Evolutionary conservation across 768 basidiomycete species (phyloP), one percentile per base, ranked within the genome.

Genomic region (Rhodotorula kratochvilovae): DNA sequence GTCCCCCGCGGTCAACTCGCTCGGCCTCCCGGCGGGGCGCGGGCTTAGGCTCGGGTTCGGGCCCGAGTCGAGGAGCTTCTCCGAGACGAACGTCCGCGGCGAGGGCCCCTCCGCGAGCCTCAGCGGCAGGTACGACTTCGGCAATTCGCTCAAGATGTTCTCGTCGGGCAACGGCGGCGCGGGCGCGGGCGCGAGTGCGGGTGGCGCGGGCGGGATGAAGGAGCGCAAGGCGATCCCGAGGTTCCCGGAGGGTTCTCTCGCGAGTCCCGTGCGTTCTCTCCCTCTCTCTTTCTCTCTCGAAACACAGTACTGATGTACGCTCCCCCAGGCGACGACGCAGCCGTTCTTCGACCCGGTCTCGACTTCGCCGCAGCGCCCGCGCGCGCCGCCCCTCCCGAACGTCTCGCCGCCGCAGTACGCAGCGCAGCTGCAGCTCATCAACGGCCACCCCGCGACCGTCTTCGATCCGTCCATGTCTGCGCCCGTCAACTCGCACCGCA

Each of bases 41-140:
- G 15, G 17, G 7, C 31, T 23, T 7, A 25, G 57, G 25, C 57
- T 43, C 39, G n/a, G 58, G 15, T 35, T 59, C 58, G 58, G 42
- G 39, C 36, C 21, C 25, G 58, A 59, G 5, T 17, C 27, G 36
- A 27, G 58, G 27, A 59, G 58, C 42, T 59, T 29, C 58, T 59
- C 60, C 59, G 68, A 63, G 67, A 61, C 74, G 76, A 59, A 54
- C 48, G 48, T 50, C 25, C 78, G 54, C 76, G 77, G 51, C 56
- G 78, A 61, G 67, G 48, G 48, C 25, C 75, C 62, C 63, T 73
- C 46, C 71, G 64, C 54, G 50, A 70, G 42, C 74, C 80, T 58
- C 73, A 67, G 80, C 25, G 78, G 75, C 23, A 68, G 82, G 53
- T 83, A 83, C 76, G 80, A 81, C 67, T 82, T 83, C 63, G 79